Conservation (phyloP, 1,139 yeast genomes). For the Debaryomycetaceae sp. region DNA sequence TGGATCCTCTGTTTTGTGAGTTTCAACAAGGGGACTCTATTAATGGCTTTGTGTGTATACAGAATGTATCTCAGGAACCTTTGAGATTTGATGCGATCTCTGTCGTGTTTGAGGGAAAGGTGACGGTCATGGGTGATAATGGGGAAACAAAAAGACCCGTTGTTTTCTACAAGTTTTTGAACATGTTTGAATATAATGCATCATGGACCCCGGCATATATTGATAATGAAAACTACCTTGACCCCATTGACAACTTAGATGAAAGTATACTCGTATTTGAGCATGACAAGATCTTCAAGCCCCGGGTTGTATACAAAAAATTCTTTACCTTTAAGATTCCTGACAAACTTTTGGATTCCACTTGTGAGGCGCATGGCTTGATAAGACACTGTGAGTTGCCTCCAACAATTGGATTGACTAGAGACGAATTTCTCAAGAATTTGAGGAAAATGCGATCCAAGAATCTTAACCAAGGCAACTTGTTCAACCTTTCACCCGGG, state of each 20-base stretch:
- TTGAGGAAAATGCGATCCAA: conserved; percentile 5
- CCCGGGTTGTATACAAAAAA: conserved; percentile 32
- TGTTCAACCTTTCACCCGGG: neutral
- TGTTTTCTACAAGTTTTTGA: conserved; percentile 26
- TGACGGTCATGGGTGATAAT: conserved; percentile 15
- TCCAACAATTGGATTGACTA: conserved; percentile 34
- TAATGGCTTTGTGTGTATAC: conserved; percentile 34
- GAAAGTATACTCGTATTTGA: conserved; percentile 15
- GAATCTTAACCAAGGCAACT: neutral
- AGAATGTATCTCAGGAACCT: conserved; percentile 22
- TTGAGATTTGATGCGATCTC: conserved; percentile 43
- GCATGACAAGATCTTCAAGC: conserved; percentile 23
- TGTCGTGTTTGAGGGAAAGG: conserved; percentile 38
- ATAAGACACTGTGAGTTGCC: conserved; percentile 35
- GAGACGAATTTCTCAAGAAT: conserved; percentile 13
- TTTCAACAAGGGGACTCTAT: conserved; percentile 41
- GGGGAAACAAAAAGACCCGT: conserved; percentile 10
- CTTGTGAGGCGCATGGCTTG: conserved; percentile 34
- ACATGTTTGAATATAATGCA: conserved; percentile 45
- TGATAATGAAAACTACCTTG: conserved; percentile 18
- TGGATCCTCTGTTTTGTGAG: conserved; percentile 34
- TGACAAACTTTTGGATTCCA: conserved; percentile 34
- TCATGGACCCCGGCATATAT: conserved; percentile 33
- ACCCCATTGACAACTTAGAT: conserved; percentile 27
- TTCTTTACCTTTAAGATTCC: conserved; percentile 44